Percentiles rank a stretch among this genome's conserved stretches.
phyloP scores from a whole-genome alignment of 1,284 basidiomycete genomes.

The Naganishia cerealis region DNA sequence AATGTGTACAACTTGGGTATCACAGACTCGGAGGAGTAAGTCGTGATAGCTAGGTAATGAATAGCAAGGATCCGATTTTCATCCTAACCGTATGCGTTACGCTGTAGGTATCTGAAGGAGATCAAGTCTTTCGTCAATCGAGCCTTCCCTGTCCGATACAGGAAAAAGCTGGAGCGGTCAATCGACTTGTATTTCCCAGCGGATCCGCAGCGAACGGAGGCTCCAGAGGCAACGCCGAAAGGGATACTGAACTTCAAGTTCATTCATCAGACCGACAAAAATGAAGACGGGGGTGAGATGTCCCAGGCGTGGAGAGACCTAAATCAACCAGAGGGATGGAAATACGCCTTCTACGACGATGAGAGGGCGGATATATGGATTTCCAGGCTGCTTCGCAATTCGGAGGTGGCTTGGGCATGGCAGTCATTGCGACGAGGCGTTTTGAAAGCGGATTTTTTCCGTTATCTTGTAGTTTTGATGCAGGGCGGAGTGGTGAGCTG shows the following conservation, averaged over 20 bases:
- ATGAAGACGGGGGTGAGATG: constrained; percentile 27
- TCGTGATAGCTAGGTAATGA: not conserved
- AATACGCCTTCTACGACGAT: constrained; percentile 49
- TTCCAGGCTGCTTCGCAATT: constrained; percentile 38
- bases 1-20: constrained; percentile 16
- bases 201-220: not conserved
- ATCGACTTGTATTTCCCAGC: constrained; percentile 12
- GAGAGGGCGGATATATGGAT: constrained; percentile 13
- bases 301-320: constrained; percentile 38
- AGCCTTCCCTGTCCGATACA: constrained; percentile 10
- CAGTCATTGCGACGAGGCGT: constrained; percentile 48
- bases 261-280: constrained; percentile 49
- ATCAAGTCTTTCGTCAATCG: constrained; percentile 14
- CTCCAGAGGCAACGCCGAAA: not conserved
- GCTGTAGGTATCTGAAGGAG: constrained; percentile 9
- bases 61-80: not conserved
- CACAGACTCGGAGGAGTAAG: not conserved
- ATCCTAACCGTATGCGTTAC: not conserved
- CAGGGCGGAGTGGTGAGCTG: constrained; percentile 48
- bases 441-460: constrained; percentile 52
- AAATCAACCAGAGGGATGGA: constrained; percentile 46
- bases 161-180: constrained; percentile 10
- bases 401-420: constrained; percentile 49
- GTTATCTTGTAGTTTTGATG: constrained; percentile 53
- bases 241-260: constrained; percentile 43